Evolutionary conservation across 169 alveolate species (phyloP).

Genomic region (Plasmodium knowlesi): DNA sequence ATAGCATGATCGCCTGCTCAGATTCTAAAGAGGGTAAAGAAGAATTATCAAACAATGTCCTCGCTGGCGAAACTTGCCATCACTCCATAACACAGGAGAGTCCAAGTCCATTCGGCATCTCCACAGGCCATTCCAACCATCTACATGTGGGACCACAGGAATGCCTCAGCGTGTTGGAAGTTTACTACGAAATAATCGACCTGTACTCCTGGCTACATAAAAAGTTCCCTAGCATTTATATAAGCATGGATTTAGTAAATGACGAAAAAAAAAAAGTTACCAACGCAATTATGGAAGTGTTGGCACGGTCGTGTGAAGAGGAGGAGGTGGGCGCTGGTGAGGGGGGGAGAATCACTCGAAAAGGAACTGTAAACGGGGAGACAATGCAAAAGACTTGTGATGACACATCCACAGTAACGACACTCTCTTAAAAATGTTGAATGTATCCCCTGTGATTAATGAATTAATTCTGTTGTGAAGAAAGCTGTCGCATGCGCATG

Average conservation of each 20-base stretch:
- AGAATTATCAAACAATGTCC: neutral
- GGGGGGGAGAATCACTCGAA: neutral
- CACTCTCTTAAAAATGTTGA: neutral
- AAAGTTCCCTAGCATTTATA: slow-evolving; percentile 42
- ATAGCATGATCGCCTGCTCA: neutral
- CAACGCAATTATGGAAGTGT: slow-evolving; percentile 22
- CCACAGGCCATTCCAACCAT: neutral
- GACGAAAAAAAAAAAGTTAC: slow-evolving; percentile 60
- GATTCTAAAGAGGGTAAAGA: neutral
- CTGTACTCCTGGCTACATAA: slow-evolving; percentile 59
- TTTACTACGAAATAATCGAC: slow-evolving; percentile 61
- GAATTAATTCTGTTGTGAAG: neutral
- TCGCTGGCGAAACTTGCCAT: neutral
- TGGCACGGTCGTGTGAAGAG: slow-evolving; percentile 27
- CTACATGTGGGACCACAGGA: neutral
- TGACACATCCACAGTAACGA: neutral
- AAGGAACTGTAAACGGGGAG: neutral
- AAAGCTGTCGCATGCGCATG: neutral
- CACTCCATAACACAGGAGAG: neutral
- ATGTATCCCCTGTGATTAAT: neutral
- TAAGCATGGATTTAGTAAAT: slow-evolving; percentile 35
- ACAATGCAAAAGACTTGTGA: neutral
- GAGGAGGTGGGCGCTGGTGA: neutral
- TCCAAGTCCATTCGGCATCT: neutral
- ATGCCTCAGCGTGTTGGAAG: slow-evolving; percentile 24